Percentiles rank a stretch among this genome's conserved stretches.
These are phyloP conservation scores for Cordyceps cateniannulata DNA, from an alignment of 2,329 filamentous ascomycete genomes.

Conservation along the genomic window DNA sequence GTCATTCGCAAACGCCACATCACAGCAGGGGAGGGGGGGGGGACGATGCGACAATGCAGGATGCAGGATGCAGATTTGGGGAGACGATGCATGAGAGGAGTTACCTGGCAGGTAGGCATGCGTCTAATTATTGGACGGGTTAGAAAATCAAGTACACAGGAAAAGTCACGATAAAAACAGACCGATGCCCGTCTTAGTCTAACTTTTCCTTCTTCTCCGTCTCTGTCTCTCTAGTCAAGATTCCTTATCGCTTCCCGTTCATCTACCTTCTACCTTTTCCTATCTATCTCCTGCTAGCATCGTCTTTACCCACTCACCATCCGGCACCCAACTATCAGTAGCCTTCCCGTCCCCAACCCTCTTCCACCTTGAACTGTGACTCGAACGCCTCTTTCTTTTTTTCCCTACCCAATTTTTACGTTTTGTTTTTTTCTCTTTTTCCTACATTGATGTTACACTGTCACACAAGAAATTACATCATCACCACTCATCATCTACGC, in stretches of 20 bases:
- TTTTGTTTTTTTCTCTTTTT: not conserved
- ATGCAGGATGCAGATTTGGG: not conserved
- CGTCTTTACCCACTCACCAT: not conserved
- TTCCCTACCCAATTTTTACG: not conserved
- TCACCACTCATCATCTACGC: not conserved
- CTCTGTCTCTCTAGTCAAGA: not conserved
- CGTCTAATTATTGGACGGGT: not conserved
- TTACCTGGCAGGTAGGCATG: not conserved
- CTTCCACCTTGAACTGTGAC: not conserved
- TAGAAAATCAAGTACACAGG: not conserved
- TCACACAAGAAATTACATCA: not conserved
- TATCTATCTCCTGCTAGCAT: too few relatives aligned
- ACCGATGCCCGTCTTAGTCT: not conserved
- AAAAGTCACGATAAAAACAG: not conserved
- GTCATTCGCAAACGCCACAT: conserved; percentile 3
- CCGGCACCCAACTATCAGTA: too few relatives aligned
- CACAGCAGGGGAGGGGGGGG: not conserved
- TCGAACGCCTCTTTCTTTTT: not conserved
- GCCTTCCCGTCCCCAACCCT: not conserved
- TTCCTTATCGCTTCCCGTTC: not conserved
- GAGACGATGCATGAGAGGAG: not conserved
- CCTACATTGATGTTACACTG: not conserved
- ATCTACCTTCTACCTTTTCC: too few relatives aligned
- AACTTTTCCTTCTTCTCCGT: not conserved
- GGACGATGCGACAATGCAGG: not conserved